These are phyloP conservation scores for Remersonia thermophila DNA, from an alignment of 2,329 filamentous ascomycete species.

Conservation along the genomic window DNA sequence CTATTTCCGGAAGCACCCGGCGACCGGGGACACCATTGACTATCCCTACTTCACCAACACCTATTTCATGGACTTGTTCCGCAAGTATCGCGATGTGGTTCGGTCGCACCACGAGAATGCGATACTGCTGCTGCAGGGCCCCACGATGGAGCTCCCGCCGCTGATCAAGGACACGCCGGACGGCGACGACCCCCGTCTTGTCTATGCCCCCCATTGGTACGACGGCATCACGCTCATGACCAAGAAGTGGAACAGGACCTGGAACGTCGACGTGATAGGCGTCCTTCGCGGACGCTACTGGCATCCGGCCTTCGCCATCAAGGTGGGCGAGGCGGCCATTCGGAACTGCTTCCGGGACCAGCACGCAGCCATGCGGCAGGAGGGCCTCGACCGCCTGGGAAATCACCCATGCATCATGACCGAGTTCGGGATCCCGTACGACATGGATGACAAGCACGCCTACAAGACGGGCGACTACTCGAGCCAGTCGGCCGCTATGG, in stretches of 20 bases:
- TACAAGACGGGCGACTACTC: conserved; percentile 94
- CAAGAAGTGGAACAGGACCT: conserved; percentile 96
- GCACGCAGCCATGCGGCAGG: conserved; percentile 66
- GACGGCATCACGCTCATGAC: conserved; percentile 94
- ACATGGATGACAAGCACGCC: conserved; percentile 94
- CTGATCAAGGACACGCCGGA: conserved; percentile 75
- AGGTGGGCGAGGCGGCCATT: conserved; percentile 85
- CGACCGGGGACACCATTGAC: conserved; percentile 59
- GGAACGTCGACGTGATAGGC: conserved; percentile 94
- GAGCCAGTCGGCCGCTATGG: conserved; percentile 82
- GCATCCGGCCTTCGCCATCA: conserved; percentile 82
- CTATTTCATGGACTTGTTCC: conserved; percentile 81
- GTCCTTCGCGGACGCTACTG: conserved; percentile 80
- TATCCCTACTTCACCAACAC: conserved; percentile 82
- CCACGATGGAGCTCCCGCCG: conserved; percentile 84
- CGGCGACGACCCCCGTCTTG: conserved; percentile 73
- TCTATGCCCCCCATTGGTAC: conserved; percentile 92
- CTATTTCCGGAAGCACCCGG: conserved; percentile 74
- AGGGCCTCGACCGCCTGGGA: conserved; percentile 80
- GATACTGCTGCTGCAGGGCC: conserved; percentile 83
- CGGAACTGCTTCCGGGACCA: conserved; percentile 88
- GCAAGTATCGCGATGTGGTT: conserved; percentile 62
- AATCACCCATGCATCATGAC: conserved; percentile 81
- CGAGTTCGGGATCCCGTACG: conserved; percentile 95
- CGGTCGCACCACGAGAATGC: conserved; percentile 64